A percentile compares a stretch with the other conserved stretches of the same genome.
Conservation (phyloP, 2,329 filamentous ascomycete species). For the Alternaria sp. region DNA sequence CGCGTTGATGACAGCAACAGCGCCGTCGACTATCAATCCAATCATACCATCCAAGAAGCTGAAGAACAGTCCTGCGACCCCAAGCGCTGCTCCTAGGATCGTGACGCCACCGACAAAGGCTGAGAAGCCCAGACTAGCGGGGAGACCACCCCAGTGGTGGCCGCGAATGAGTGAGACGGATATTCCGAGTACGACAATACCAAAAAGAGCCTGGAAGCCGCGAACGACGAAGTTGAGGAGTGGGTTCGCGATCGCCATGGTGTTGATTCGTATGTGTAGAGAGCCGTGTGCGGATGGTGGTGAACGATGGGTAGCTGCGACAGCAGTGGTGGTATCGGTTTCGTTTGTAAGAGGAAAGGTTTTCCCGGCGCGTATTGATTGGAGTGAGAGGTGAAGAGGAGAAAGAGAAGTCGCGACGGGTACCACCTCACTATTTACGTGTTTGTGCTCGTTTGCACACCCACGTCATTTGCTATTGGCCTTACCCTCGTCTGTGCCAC, state of each 20-base stretch:
- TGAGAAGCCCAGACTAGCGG: slow-evolving; percentile 1
- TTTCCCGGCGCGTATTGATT: not conserved
- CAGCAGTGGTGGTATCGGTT: not conserved
- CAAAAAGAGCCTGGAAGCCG: slow-evolving; percentile 7
- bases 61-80: not conserved
- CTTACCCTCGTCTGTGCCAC: not conserved
- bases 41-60: not conserved
- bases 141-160: slow-evolving; percentile 3
- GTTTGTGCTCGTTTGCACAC: not conserved
- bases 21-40: not conserved
- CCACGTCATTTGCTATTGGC: not conserved
- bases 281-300: not conserved
- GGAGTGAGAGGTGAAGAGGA: not conserved
- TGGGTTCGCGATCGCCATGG: not conserved
- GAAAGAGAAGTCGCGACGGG: not conserved
- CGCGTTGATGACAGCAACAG: slow-evolving; percentile 1
- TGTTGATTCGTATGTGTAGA: not conserved
- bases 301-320: not conserved
- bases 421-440: not conserved
- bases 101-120: slow-evolving; percentile 2
- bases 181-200: slow-evolving; percentile 5
- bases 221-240: slow-evolving; percentile 1
- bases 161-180: not conserved
- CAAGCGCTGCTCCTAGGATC: not conserved
- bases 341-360: not conserved